A percentile compares a stretch with the other conserved stretches of the same genome.
phyloP scores from a whole-genome alignment of 192 early-diverging fungal species.

The Phycomyces nitens region DNA sequence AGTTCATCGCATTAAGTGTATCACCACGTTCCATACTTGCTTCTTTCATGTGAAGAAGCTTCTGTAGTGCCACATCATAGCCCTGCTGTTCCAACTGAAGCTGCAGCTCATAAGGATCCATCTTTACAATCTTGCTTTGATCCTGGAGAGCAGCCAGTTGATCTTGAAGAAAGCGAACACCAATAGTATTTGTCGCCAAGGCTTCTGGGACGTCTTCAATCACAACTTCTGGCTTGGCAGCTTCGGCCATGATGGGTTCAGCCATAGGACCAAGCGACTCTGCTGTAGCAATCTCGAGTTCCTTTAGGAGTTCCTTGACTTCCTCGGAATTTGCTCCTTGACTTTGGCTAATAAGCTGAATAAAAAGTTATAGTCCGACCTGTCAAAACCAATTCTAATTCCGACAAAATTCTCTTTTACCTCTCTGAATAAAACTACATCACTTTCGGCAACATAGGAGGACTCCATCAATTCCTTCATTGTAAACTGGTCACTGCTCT shows the following conservation, averaged over 20 bases:
- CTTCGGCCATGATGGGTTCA: background rate
- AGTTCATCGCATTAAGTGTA: slow-evolving; percentile 48
- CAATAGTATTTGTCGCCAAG: slow-evolving; percentile 47
- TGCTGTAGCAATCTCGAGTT: slow-evolving; percentile 25
- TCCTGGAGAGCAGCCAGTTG: slow-evolving; percentile 58
- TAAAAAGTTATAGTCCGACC: too few species aligned
- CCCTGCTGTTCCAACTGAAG: slow-evolving; percentile 79
- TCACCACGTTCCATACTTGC: slow-evolving; percentile 55
- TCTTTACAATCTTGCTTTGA: slow-evolving; percentile 20
- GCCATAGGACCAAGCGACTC: slow-evolving; percentile 1
- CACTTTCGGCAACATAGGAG: slow-evolving; percentile 37
- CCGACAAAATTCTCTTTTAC: slow-evolving; percentile 32
- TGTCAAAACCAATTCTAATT: background rate
- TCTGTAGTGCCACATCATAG: slow-evolving; percentile 69
- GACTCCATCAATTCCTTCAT: slow-evolving; percentile 31
- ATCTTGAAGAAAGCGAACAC: slow-evolving; percentile 71
- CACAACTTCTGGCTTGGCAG: background rate
- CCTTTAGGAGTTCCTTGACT: slow-evolving; percentile 29
- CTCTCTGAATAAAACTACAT: slow-evolving; percentile 40
- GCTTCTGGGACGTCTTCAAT: slow-evolving; percentile 15
- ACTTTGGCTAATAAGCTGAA: slow-evolving; percentile 22
- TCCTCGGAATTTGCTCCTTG: slow-evolving; percentile 13
- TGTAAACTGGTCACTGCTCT: slow-evolving; percentile 18
- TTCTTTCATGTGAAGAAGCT: slow-evolving; percentile 51
- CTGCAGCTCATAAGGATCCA: slow-evolving; percentile 70